Percentiles rank a stretch among this genome's conserved stretches.
phyloP scores from a whole-genome alignment of 1,284 basidiomycete species.

The Bjerkandera adusta region DNA sequence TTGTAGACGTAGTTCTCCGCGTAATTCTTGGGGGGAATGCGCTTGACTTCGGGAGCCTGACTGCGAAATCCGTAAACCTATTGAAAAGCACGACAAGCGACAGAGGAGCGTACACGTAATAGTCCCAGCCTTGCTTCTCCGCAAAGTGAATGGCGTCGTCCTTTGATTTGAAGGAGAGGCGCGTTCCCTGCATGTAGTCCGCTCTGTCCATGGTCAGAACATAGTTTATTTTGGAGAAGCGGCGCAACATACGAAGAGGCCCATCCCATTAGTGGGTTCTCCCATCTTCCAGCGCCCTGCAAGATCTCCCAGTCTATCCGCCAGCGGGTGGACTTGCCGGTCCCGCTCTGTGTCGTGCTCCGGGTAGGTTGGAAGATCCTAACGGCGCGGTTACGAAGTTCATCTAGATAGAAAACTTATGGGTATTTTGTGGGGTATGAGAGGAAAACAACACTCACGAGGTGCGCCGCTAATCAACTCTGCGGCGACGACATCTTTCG shows the following conservation, averaged over 20 bases:
- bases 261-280: slow-evolving; percentile 99
- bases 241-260: slow-evolving; percentile 67
- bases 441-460: slow-evolving; percentile 39
- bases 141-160: slow-evolving; percentile 95
- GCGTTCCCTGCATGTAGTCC: slow-evolving; percentile 96
- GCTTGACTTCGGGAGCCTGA: slow-evolving; percentile 65
- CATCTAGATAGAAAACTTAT: slow-evolving; percentile 42
- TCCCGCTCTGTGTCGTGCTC: slow-evolving; percentile 94
- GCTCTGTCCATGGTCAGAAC: slow-evolving; percentile 52
- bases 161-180: slow-evolving; percentile 83
- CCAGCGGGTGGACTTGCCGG: slow-evolving; percentile 87
- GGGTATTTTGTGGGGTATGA: background rate
- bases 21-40: slow-evolving; percentile 90
- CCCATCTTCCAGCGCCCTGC: slow-evolving; percentile 90
- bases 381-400: slow-evolving; percentile 85
- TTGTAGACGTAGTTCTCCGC: slow-evolving; percentile 90
- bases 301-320: slow-evolving; percentile 94
- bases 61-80: slow-evolving; percentile 35
- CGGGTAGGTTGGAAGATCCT: slow-evolving; percentile 94
- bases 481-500: slow-evolving; percentile 63
- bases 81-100: slow-evolving; percentile 1
- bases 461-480: slow-evolving; percentile 81
- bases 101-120: slow-evolving; percentile 58
- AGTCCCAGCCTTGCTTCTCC: slow-evolving; percentile 89
- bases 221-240: slow-evolving; percentile 1